phyloP scores from a whole-genome alignment of 192 early-diverging fungal species.

The Coemansia brasiliensis region DNA sequence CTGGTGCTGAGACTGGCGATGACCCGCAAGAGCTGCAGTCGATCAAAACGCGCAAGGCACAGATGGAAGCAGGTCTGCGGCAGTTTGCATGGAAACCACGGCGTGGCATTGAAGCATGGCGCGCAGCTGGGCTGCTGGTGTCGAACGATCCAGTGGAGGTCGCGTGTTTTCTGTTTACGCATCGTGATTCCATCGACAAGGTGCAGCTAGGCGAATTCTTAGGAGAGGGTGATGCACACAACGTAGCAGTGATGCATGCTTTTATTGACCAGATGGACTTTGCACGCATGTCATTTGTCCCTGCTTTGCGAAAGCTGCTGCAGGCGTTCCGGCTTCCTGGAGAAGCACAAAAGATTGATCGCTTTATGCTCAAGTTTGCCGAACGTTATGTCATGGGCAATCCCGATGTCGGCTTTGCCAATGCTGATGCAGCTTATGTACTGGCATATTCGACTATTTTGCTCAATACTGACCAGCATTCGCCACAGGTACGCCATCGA shows the following conservation, averaged over 20 bases:
- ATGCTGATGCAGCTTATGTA: conserved; percentile 91
- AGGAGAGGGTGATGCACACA: conserved; percentile 88
- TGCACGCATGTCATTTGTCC: conserved; percentile 66
- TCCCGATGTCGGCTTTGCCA: conserved; percentile 72
- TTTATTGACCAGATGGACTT: conserved; percentile 93
- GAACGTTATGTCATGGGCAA: conserved; percentile 87
- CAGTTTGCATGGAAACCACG: conserved; percentile 47
- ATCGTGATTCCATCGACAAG: conserved; percentile 77
- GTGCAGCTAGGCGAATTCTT: conserved; percentile 88
- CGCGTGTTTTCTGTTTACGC: conserved; percentile 67
- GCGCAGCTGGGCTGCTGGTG: conserved; percentile 66
- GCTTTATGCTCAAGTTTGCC: conserved; percentile 97
- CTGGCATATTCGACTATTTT: conserved; percentile 90
- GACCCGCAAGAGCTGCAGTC: conserved; percentile 85
- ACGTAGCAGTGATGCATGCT: conserved; percentile 95
- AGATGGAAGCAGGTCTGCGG: conserved; percentile 56
- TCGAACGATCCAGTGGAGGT: conserved; percentile 69
- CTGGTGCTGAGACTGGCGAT: conserved; percentile 47
- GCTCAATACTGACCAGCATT: conserved; percentile 93
- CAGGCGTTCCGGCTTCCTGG: conserved; percentile 91
- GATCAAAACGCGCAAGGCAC: conserved; percentile 83
- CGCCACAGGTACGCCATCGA: conserved; percentile 77
- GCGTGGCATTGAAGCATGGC: conserved; percentile 71
- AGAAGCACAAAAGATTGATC: conserved; percentile 94
- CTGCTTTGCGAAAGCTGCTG: conserved; percentile 79